Evolutionary conservation across 352 stramenopile genomes (phyloP), one percentile per base, ranked within the genome.

Genomic region (Globisporangium carolinianum): DNA sequence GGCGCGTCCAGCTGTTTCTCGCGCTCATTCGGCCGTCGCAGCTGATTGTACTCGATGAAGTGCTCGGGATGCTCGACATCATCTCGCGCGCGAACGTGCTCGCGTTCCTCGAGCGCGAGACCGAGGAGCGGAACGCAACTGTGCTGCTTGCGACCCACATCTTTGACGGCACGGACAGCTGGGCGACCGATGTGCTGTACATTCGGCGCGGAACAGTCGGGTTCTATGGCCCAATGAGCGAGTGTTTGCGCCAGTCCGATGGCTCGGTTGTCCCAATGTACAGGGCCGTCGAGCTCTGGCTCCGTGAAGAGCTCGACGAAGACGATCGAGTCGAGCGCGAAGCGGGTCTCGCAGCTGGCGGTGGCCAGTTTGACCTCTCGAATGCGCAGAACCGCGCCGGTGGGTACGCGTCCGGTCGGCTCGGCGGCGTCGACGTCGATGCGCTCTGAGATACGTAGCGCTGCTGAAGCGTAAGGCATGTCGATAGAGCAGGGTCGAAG

Each of bases 11-110:
- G 74, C 76, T 99, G 45, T 96, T 99, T 61, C 65, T 99, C 32
- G 94, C 94, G 41, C 75, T 99, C 4, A 76, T 99, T 51, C 83
- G 95, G 47, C 97, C 97, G 14, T 98, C 97, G 55, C 81, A 98
- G 63, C 84, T 99, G 55, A 91, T 99, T 41, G 69, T 99, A 5
- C 75, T 99, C n/a, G 97, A 99, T 63, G 97, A 99, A 83, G 88
- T 99, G 52, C 97, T 98, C 7, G 97, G 94, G 1, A 97, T 95
- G 71, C 77, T 99, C 39, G 97, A 99, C 75, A 93, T 98, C 53
- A 93, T 98, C 57, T 96, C 94, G 15, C 81, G 95, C 37, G 86
- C 97, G 53, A 96, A 98, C 69, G 79, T 98, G 41, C 69, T 99
- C 6, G 60, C 76, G 47, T 98, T 97, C 67, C 68, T 99, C 7